A percentile compares a stretch with the other conserved stretches of the same genome.
Conservation (phyloP, 805 yeast genomes). For the Soucietia sequanensis region DNA sequence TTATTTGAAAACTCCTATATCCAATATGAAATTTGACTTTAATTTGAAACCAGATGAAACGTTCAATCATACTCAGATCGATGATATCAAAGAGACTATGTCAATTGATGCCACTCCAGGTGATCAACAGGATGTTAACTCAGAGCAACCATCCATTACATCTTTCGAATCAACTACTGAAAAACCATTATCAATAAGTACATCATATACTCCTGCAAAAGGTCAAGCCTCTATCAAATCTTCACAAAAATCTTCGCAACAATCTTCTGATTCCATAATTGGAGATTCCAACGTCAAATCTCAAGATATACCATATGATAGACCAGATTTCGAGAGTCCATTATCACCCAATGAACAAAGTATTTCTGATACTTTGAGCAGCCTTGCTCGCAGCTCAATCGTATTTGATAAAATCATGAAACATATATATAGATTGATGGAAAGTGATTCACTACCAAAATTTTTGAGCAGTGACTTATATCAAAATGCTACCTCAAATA, state of each 20-base stretch:
- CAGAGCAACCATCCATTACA: background rate
- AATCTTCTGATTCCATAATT: background rate
- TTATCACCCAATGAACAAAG: conserved; percentile 9
- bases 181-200: background rate
- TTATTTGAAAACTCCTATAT: conserved; percentile 10
- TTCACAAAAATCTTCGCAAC: background rate
- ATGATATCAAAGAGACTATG: no score
- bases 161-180: background rate
- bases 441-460: conserved; percentile 71
- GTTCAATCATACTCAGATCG: background rate
- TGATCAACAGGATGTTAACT: no score
- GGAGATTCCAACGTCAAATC: background rate
- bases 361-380: conserved; percentile 3
- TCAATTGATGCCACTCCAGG: no score
- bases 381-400: conserved; percentile 18
- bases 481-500: conserved; percentile 11
- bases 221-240: conserved; percentile 7
- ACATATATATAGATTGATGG: conserved; percentile 60
- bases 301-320: background rate
- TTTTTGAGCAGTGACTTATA: conserved; percentile 42
- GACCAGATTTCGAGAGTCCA: background rate
- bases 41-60: background rate
- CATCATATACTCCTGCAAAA: conserved; percentile 2
- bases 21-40: background rate
- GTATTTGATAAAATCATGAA: conserved; percentile 48